phyloP scores from a whole-genome alignment of 139 green algal species.

The Auxenochlorella protothecoides region DNA sequence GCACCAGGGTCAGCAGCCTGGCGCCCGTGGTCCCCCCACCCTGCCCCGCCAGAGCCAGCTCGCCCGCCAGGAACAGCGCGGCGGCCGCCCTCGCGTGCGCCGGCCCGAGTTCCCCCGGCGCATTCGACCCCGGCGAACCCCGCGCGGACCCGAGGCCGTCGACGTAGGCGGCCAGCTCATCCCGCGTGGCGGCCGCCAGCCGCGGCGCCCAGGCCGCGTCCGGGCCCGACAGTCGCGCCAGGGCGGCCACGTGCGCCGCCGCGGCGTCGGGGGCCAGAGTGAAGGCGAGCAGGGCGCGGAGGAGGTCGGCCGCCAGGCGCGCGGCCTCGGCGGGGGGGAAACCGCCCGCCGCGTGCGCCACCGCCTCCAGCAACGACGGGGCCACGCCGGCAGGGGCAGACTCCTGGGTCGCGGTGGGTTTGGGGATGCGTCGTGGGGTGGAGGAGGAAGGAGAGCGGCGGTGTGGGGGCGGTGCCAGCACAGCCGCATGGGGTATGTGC shows the following conservation, averaged over 20 bases:
- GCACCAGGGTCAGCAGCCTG: slow-evolving; percentile 44
- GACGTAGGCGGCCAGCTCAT: slow-evolving; percentile 10
- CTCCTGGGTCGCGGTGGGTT: too few relatives aligned
- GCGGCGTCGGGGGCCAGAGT: slow-evolving; percentile 35
- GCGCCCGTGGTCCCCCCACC: slow-evolving; percentile 2
- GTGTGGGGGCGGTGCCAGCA: not conserved
- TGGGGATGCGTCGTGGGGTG: too few relatives aligned
- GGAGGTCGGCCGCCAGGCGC: slow-evolving; percentile 38
- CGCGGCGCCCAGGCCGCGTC: not conserved
- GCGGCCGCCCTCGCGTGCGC: slow-evolving; percentile 3
- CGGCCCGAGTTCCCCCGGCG: not conserved
- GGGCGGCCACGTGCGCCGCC: slow-evolving; percentile 44
- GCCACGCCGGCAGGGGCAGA: slow-evolving; percentile 11
- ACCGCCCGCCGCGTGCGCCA: slow-evolving; percentile 39
- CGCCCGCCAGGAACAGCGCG: slow-evolving; percentile 51
- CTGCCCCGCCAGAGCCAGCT: slow-evolving; percentile 50
- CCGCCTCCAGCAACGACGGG: slow-evolving; percentile 47
- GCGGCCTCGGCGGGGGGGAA: slow-evolving; percentile 46
- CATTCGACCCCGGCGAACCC: not conserved
- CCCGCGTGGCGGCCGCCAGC: slow-evolving; percentile 6
- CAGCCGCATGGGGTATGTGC: not conserved
- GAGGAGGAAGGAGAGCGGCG: too few relatives aligned
- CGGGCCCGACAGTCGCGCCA: slow-evolving; percentile 16
- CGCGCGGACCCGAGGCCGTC: not conserved
- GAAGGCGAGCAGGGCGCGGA: slow-evolving; percentile 42